Evolutionary conservation across 306 rosid genomes (phyloP), one percentile per base, ranked within the genome.

Genomic region (Erythrophleum fordii): DNA sequence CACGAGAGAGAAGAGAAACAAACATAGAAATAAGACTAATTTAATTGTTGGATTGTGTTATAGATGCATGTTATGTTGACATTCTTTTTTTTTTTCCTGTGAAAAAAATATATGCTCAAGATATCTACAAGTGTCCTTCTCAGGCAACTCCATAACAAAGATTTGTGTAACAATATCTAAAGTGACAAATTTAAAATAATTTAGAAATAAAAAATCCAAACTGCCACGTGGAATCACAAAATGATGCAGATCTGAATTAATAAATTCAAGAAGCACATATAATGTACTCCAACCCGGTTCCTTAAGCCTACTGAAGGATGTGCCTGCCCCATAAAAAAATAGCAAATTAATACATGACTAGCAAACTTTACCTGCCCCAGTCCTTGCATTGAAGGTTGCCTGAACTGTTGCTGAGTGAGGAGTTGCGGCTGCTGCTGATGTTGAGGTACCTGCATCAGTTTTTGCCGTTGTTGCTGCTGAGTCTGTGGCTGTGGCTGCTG

Each of bases 361-460:
- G 37, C 67, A 80, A 73, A 48, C 42, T 64, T 83, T 79, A 90
- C 99, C 92, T 91, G 97, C 49, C 91, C 97, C 80, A 95, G 39
- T 84, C 97, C 99, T 89, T 88, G 99, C 86, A 93, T 91, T 34
- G 97, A 72, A 61, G 92, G 80, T 76, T 95, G 99, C 84, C 97
- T 87, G 61, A 81, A 81, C 86, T 92, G 97, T 86, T 89, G 98
- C 82, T 91, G 99, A 64, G 95, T 92, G 81, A 95, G 92, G 68
- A 95, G 61, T 80, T 90, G 97, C n/a, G n/a, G n/a, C 34, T 86
- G 96, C 52, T 88, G 97, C 83, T 92, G 97, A 67, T 91, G 91
- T 80, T 87, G 95, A 73, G 97, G 97, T 75, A 92, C 80, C 77
- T 90, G 97, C 95, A 91, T 86, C 84, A 90, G 23, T 82, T 93